Percentiles rank a stretch among this genome's conserved stretches.
These are phyloP conservation scores for Albizia julibrissin DNA, from an alignment of 306 rosid species.

Conservation along the genomic window DNA sequence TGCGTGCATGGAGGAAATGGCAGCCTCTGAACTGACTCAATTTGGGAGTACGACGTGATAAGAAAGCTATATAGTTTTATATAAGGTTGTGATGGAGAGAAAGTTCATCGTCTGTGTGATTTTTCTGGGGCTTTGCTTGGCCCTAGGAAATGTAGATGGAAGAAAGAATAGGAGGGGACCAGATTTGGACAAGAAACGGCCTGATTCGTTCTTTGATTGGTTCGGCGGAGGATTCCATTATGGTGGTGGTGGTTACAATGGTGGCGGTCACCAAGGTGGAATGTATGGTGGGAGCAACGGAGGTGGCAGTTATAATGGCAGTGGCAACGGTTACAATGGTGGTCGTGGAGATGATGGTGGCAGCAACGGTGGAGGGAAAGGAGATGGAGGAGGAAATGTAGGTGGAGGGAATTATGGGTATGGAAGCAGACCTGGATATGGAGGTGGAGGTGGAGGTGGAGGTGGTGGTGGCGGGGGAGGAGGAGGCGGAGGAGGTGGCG, in stretches of 20 bases:
- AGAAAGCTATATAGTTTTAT: background rate
- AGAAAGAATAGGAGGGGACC: too few relatives aligned
- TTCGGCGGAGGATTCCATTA: background rate
- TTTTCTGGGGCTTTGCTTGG: background rate
- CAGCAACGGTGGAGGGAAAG: background rate
- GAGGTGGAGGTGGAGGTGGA: background rate
- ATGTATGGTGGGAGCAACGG: background rate
- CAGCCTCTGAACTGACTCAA: background rate
- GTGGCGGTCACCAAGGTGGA: background rate
- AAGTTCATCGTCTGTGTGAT: background rate
- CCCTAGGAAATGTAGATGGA: background rate
- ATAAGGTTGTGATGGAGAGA: background rate
- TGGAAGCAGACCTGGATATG: background rate
- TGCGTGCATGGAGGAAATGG: background rate
- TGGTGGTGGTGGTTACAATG: background rate
- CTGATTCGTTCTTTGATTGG: background rate
- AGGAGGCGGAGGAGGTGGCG: fast-evolving
- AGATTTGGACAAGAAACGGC: background rate
- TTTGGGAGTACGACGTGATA: background rate
- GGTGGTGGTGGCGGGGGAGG: fast-evolving
- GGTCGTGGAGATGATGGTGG: background rate
- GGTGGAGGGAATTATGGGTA: background rate
- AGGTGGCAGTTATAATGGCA: too few relatives aligned
- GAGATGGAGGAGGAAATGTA: background rate
- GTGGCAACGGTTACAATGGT: background rate